Evolutionary conservation across 495 filamentous ascomycete species (phyloP).

Genomic region (Penicillium verhagenii): DNA sequence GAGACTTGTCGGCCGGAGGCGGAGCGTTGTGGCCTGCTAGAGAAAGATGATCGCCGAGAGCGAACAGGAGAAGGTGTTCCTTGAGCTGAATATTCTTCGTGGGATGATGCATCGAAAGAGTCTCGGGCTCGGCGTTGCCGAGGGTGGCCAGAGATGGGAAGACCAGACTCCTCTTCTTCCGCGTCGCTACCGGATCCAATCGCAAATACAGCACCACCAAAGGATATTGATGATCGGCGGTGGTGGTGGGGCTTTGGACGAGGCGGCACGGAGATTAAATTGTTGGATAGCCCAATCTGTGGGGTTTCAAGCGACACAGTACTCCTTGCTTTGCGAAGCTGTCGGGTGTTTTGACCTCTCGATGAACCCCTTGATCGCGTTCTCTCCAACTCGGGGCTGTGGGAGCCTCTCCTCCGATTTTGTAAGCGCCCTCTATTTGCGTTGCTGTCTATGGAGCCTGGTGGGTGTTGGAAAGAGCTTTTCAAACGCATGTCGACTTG

Average conservation of each 20-base stretch:
- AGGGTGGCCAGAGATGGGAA: constrained; percentile 4
- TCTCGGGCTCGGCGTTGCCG: constrained; percentile 3
- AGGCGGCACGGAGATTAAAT: constrained; percentile 7
- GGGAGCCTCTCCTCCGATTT: constrained; percentile 31
- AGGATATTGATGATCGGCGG: constrained; percentile 21
- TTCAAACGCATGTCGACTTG: constrained; percentile 56
- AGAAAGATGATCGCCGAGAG: constrained; percentile 24
- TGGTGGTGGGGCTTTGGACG: constrained; percentile 13
- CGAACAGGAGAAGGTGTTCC: constrained; percentile 14
- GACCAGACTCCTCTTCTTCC: constrained; percentile 22
- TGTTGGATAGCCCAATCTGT: constrained; percentile 8
- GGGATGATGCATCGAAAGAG: constrained; percentile 20
- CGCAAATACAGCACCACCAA: constrained; percentile 12
- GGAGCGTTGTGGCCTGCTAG: constrained; percentile 12
- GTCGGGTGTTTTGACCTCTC: constrained; percentile 8
- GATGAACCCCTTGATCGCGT: constrained; percentile 19
- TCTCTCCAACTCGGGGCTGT: constrained; percentile 31
- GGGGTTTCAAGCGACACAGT: constrained; percentile 32
- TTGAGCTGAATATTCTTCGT: constrained; percentile 5
- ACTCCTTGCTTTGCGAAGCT: constrained; percentile 35
- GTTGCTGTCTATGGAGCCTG: constrained; percentile 22
- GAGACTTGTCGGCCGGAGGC: constrained; percentile 12
- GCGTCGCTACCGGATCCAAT: constrained; percentile 28
- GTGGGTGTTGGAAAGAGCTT: constrained; percentile 15
- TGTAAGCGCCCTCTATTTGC: constrained; percentile 21